Percentiles rank a stretch among this genome's conserved stretches.
Conservation (phyloP, 164 flowering plant genomes). For the Saururus chinensis region DNA sequence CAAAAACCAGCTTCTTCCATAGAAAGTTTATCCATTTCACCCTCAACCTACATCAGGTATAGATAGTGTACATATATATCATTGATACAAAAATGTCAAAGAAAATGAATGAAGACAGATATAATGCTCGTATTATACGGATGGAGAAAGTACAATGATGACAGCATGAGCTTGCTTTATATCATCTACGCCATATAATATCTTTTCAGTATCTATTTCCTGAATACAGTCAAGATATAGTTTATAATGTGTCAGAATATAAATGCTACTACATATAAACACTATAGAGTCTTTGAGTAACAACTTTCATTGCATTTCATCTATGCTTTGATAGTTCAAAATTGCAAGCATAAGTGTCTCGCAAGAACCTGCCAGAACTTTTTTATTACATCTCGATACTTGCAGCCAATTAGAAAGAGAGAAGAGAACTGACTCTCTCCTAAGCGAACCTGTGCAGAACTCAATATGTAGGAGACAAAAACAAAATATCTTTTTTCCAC, state of each 20-base stretch:
- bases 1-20: conserved; percentile 92
- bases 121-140: not conserved
- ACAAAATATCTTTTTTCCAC: no score
- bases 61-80: not conserved
- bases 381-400: conserved; percentile 54
- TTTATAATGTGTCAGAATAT: not conserved
- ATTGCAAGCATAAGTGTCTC: not conserved
- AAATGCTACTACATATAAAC: not conserved
- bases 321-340: not conserved
- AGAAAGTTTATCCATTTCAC: conserved; percentile 94
- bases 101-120: not conserved
- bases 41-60: conserved; percentile 59
- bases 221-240: conserved; percentile 11
- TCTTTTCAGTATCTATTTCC: conserved; percentile 64
- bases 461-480: no score
- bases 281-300: not conserved
- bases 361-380: conserved; percentile 73
- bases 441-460: no score
- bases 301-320: not conserved
- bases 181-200: conserved; percentile 85
- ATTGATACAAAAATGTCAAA: not conserved
- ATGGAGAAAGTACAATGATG: conserved; percentile 50
- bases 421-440: no score
- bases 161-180: conserved; percentile 52
- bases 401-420: conserved; percentile 84